Conservation (phyloP, 1,284 basidiomycete species). For the Rhodotorula sp. region DNA sequence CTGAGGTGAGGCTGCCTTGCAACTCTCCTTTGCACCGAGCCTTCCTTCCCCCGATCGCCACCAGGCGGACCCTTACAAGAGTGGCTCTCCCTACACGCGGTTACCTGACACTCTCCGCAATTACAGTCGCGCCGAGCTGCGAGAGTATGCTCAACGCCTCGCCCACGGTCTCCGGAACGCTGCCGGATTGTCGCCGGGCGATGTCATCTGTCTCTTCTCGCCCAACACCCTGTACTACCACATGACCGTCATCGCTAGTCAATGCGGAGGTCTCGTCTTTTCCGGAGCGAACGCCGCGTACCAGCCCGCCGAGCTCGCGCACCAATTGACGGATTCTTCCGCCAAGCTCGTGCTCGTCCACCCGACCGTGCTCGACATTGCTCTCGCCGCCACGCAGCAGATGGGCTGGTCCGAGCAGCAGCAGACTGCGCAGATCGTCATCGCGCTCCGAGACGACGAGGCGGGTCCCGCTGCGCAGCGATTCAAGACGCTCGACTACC, state of each 20-base stretch:
- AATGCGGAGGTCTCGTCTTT: constrained; percentile 42
- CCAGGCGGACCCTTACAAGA: background rate
- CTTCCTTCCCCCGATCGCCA: background rate
- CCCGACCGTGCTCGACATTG: constrained; percentile 32
- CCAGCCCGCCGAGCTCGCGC: constrained; percentile 32
- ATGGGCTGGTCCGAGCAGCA: constrained; percentile 39
- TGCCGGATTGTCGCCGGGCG: constrained; percentile 11
- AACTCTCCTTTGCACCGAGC: background rate
- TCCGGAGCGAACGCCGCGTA: constrained; percentile 45
- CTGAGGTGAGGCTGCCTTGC: constrained; percentile 27
- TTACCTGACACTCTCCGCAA: background rate
- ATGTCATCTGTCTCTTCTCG: constrained; percentile 40
- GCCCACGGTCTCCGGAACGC: constrained; percentile 38
- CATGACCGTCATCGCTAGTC: constrained; percentile 24
- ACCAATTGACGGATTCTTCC: constrained; percentile 40
- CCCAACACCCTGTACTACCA: constrained; percentile 41
- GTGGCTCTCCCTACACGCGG: background rate
- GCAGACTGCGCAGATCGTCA: constrained; percentile 35
- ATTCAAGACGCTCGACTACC: constrained; percentile 23
- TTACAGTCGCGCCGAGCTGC: constrained; percentile 25
- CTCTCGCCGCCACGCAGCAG: constrained; percentile 34
- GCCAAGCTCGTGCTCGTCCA: constrained; percentile 35
- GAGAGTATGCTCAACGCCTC: constrained; percentile 29
- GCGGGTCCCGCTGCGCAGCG: constrained; percentile 16
- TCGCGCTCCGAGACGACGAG: constrained; percentile 34